phyloP scores from a whole-genome alignment of 2,329 filamentous ascomycete species.

The Aspergillus ochraceoroseus region DNA sequence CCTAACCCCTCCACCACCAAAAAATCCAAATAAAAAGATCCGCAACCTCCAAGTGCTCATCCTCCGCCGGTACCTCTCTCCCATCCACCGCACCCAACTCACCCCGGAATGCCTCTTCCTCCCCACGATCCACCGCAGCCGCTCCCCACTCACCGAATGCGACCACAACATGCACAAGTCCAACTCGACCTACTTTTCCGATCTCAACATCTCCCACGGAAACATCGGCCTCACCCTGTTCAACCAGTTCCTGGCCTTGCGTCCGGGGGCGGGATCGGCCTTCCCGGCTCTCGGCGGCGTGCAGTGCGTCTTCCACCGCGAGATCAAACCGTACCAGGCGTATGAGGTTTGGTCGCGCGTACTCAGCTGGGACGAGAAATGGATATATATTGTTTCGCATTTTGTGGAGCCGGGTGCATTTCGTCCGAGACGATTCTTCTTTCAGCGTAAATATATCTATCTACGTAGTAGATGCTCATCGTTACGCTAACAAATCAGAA shows the following conservation, averaged over 20 bases:
- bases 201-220: slow-evolving; percentile 74
- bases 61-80: no score
- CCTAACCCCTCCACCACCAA: no score
- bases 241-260: slow-evolving; percentile 46
- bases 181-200: slow-evolving; percentile 76
- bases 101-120: slow-evolving; percentile 63
- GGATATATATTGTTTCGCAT: slow-evolving; percentile 69
- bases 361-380: slow-evolving; percentile 69
- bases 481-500: no score
- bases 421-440: neutral
- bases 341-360: slow-evolving; percentile 70
- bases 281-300: slow-evolving; percentile 65
- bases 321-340: slow-evolving; percentile 60
- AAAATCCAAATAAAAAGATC: no score
- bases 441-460: neutral
- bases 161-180: slow-evolving; percentile 80
- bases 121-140: slow-evolving; percentile 38
- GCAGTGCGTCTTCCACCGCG: slow-evolving; percentile 63
- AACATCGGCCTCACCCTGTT: slow-evolving; percentile 59
- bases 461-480: no score
- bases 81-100: slow-evolving; percentile 45
- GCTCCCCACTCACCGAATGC: slow-evolving; percentile 66
- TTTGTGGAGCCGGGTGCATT: slow-evolving; percentile 53
- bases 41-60: no score
- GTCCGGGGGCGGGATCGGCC: slow-evolving; percentile 49